Evolutionary conservation across 1,139 yeast species (phyloP), one percentile per base, ranked within the genome.

Genomic region (Pichia sp.): DNA sequence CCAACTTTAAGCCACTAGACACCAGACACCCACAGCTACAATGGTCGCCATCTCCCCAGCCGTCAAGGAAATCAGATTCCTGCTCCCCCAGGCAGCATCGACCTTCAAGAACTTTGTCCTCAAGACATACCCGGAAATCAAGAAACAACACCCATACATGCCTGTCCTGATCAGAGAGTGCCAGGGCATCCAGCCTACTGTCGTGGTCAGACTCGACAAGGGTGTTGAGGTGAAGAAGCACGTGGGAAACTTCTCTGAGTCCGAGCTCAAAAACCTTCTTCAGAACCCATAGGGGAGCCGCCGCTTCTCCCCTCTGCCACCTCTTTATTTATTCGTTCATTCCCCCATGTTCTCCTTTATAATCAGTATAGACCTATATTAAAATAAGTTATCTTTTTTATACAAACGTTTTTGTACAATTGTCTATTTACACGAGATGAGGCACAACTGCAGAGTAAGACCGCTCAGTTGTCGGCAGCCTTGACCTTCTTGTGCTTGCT

Each of bases 161-260:
- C 95, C 93, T 24, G 81, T 87, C 56, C 77, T 87, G 66, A 78
- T 87, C 63, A 83, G 95, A 72, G 95, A 87, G 72, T 82, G 90
- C 53, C 75, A 75, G 58, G 91, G 90, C 52, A 78, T 85, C 55
- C 78, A 84, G 50, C 95, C 95, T 46, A 78, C 84, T 57, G 78
- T 86, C 54, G 85, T 84, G 57, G 88, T 91, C 47, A 82, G 95
- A 68, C 84, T 84, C 6, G 68, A 65, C 14, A 67, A 68, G 47
- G 73, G 73, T 49, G 59, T 63, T 29, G 73, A 70, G 59, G 62
- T 68, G 33, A 66, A 66, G 56, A 66, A 65, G 47, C 66, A 60
- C 51, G 63, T 69, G 29, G 63, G 63, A 6, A 62, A 61, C 16
- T 55, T 68, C 48, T 57, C 60, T 4, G 66, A 61, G 49, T 59